Evolutionary conservation across 495 filamentous ascomycete species (phyloP).

Genomic region (Penicillium cataractarum): DNA sequence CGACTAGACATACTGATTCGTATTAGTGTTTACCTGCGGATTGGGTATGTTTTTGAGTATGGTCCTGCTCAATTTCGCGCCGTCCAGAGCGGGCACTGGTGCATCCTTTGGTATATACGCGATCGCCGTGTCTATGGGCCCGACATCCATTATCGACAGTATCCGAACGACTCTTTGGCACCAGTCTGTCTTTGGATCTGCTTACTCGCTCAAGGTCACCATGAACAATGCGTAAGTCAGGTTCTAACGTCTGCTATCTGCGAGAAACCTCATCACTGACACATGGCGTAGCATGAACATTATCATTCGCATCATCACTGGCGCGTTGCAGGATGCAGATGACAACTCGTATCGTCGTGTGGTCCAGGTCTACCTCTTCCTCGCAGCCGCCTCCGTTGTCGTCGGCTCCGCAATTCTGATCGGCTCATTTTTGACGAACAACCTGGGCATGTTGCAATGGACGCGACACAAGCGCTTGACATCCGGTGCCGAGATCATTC

Average conservation of each 20-base stretch:
- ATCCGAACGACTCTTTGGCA: conserved; percentile 50
- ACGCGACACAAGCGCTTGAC: conserved; percentile 41
- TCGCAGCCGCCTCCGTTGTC: conserved; percentile 33
- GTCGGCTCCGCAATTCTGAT: conserved; percentile 37
- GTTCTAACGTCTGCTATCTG: neutral
- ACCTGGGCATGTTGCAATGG: conserved; percentile 45
- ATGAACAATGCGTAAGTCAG: conserved; percentile 49
- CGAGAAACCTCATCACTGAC: conserved; percentile 6
- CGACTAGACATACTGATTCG: neutral
- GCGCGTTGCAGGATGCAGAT: conserved; percentile 48
- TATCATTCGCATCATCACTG: conserved; percentile 47
- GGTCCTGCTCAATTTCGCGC: conserved; percentile 42
- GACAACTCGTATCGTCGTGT: conserved; percentile 43
- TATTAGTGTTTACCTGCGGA: conserved; percentile 40
- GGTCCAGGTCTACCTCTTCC: conserved; percentile 46
- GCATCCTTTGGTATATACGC: conserved; percentile 51
- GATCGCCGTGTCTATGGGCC: conserved; percentile 43
- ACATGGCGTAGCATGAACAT: conserved; percentile 41
- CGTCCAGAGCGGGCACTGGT: conserved; percentile 38
- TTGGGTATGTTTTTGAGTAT: conserved; percentile 46
- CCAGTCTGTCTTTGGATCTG: conserved; percentile 49
- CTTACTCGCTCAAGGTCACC: conserved; percentile 47
- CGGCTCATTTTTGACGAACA: conserved; percentile 24
- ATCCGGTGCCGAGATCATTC: conserved; percentile 34
- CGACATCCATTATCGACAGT: conserved; percentile 47